Base-by-base conservation (phyloP, 768 basidiomycete species). In the Leucocoprinus leucothites region DNA sequence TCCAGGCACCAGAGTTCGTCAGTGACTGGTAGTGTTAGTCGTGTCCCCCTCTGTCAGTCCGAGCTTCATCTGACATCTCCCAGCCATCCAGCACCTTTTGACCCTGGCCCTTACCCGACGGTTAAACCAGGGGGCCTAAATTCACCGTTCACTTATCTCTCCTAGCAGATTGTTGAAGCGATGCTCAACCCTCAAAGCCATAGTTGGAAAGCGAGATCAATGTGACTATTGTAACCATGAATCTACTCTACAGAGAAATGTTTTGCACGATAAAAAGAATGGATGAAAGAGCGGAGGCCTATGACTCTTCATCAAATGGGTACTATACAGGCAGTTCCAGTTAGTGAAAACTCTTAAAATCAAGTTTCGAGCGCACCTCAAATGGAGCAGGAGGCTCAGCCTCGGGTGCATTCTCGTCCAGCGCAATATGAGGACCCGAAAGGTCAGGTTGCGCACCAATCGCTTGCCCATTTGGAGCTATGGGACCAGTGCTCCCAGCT, bases 311-410 rank as follows among this genome's bases (percentile, higher is more conserved):
- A 61, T 85, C 86, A 61, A 92, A 92, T 9, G 82, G 87, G 65
- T 91, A 91, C 90, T 91, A 60, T 31, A 31, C 51, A 58, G 48
- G 48, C 38, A 25, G 57, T 71, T 56, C 24, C 54, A 57, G 49
- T 50, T 26, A 62, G 54, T 38, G 47, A 21, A 22, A 41, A 24
- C 40, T 42, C 25, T 48, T 9, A 41, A 18, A 54, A 40, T 3
- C 14, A 42, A 22, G 48, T 43, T 47, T 55, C 40, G 40, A 13
- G 46, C 87, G 57, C 63, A 93, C 91, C 85, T 95, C 91, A 63
- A 96, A 96, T 22, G 89, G 68, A 63, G 79, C 80, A 64, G 94
- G 94, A 11, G 85, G 82, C 41, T 83, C 86, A 22, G 82, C 85
- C 63, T 94, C 91, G 8, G 85, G 81, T 16, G 79, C 80, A 64